Conservation (phyloP, 2,329 filamentous ascomycete genomes). For the Rhynchosporium secalis region DNA sequence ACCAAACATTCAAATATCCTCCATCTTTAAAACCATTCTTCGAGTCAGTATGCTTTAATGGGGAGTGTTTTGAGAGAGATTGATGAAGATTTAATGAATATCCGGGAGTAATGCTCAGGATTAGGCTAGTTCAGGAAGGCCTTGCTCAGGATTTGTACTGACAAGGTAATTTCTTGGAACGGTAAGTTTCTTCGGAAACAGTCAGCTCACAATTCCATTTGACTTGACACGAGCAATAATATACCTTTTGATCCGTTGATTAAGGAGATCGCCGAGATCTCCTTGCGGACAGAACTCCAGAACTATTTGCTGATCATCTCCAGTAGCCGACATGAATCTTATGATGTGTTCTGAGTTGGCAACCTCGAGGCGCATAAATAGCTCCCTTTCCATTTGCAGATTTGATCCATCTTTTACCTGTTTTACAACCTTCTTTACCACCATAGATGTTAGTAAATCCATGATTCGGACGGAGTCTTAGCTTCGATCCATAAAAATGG, state of each 20-base stretch:
- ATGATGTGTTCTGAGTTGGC: conserved; percentile 2
- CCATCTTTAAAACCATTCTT: not conserved
- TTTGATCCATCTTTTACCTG: not conserved
- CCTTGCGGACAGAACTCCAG: conserved; percentile 1
- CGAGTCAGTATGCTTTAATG: too few relatives aligned
- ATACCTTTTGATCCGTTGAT: not conserved
- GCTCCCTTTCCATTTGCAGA: not conserved
- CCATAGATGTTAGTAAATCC: not conserved
- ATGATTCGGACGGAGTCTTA: not conserved
- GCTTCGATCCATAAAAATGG: too few relatives aligned
- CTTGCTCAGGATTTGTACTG: too few relatives aligned
- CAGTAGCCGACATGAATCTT: not conserved
- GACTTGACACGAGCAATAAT: too few relatives aligned
- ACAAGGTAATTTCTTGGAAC: conserved; percentile 7
- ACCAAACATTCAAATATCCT: conserved; percentile 13
- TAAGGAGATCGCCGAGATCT: not conserved
- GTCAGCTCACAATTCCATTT: not conserved
- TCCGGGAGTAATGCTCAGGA: too few relatives aligned
- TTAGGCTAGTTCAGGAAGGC: too few relatives aligned
- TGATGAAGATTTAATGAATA: too few relatives aligned
- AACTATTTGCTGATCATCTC: not conserved
- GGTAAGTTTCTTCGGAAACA: not conserved
- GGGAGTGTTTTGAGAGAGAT: too few relatives aligned
- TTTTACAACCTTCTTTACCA: not conserved
- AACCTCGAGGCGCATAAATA: not conserved